Evolutionary conservation across 306 rosid genomes (phyloP).

Genomic region (Carpinus viminea): DNA sequence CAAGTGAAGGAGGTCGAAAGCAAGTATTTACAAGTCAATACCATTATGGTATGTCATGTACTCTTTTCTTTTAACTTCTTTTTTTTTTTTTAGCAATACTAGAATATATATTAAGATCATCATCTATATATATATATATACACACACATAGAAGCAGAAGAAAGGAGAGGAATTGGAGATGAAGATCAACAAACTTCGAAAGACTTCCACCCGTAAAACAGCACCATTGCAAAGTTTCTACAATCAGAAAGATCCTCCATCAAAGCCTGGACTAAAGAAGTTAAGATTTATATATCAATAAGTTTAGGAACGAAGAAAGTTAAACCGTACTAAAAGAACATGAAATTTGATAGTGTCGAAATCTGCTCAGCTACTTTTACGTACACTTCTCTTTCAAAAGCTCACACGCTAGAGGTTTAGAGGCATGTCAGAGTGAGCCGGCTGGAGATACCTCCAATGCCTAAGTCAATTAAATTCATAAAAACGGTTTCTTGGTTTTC

Average conservation of each 20-base stretch:
- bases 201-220: not conserved
- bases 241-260: not conserved
- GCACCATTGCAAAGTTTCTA: not conserved
- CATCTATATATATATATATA: not conserved
- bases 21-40: not conserved
- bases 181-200: not conserved
- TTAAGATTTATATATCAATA: not conserved
- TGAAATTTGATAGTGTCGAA: no score
- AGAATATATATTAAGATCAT: not conserved
- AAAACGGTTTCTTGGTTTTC: no score
- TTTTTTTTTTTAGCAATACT: no score
- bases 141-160: not conserved
- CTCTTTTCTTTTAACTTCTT: not conserved
- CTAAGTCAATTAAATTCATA: no score
- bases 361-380: no score
- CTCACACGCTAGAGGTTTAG: no score
- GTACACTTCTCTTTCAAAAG: no score
- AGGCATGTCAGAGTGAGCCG: no score
- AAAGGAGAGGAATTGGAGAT: not conserved
- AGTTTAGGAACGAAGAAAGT: no score
- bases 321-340: no score
- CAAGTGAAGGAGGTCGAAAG: not conserved
- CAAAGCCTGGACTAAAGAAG: not conserved
- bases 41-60: not conserved
- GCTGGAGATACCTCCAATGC: no score